Evolutionary conservation across 495 filamentous ascomycete genomes (phyloP).

Genomic region (Neurospora sp.): DNA sequence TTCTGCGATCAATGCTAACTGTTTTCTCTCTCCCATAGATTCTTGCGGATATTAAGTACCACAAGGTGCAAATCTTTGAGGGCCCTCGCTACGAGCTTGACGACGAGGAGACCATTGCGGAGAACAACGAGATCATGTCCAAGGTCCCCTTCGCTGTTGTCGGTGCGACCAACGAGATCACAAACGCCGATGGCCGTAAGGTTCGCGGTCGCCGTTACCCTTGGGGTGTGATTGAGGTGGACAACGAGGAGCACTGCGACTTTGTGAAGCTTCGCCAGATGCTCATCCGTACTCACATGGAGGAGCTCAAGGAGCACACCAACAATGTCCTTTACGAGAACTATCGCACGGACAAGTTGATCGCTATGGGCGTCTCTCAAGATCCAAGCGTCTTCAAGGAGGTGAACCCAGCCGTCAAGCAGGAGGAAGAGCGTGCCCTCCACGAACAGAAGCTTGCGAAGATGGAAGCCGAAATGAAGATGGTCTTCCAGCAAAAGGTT

Average conservation of each 20-base stretch:
- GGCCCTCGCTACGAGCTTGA: conserved; percentile 97
- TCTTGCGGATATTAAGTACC: conserved; percentile 90
- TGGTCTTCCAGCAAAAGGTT: conserved; percentile 99
- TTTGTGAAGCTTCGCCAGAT: conserved; percentile 99
- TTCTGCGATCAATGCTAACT: conserved; percentile 9
- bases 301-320: conserved; percentile 99
- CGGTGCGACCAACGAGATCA: conserved; percentile 88
- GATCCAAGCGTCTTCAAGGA: conserved; percentile 99
- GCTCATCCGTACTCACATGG: conserved; percentile 99
- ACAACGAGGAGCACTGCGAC: conserved; percentile 99
- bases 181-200: conserved; percentile 82
- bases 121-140: conserved; percentile 99
- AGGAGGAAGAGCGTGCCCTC: conserved; percentile 93
- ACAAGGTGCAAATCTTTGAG: conserved; percentile 97
- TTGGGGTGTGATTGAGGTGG: conserved; percentile 97
- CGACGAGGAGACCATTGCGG: conserved; percentile 97
- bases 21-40: conserved; percentile 48
- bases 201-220: conserved; percentile 95
- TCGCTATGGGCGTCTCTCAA: conserved; percentile 94
- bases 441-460: conserved; percentile 99
- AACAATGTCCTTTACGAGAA: conserved; percentile 99
- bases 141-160: conserved; percentile 98
- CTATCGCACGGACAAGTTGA: conserved; percentile 98
- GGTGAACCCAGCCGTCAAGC: conserved; percentile 99
- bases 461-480: conserved; percentile 99